Base-by-base conservation (phyloP, 345 rosid genomes). In the Raphanus raphanistrum region DNA sequence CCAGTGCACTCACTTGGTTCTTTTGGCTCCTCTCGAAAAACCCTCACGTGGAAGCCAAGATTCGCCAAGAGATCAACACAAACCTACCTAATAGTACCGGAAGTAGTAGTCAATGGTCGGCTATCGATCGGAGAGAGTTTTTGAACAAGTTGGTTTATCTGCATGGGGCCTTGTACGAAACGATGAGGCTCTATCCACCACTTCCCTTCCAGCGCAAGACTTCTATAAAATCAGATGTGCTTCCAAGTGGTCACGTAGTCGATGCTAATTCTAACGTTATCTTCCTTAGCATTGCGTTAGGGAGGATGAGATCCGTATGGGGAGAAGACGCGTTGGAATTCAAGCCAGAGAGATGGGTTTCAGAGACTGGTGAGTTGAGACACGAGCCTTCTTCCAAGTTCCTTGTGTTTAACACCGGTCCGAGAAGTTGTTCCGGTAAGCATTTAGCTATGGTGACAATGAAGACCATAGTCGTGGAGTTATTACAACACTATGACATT, bases 21-120 rank as follows among this genome's bases (percentile, higher is more conserved):
- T 86, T 88, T 13, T 82, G 86, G 85, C 70, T 76, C 15, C 26
- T 88, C 4, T 72, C 82, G 1, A 61, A 62, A 54, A 80, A 84
- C 31, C 86, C 86, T 5, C 27, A 66, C 2, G 82, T 76, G 1
- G 78, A 70, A 41, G 28, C 43, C 13, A 85, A 70, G 59, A 83
- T 88, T 3, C 76, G 16, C 6, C 58, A 72, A 16, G 76, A 72
- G 11, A 68, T 27, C 11, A 66, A 55, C 0, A 28, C 33, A 5
- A 38, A 55, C 4, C 55, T 50, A 50, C 55, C 52, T 1, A 25
- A 66, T 21, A 21, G 21, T 21, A 45, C 3, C 41, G 29, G 17
- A 27, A 5, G 21, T 21, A 11, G 3, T 21, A 17, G 15, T 15
- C 59, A 45, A 17, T 55, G 27, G 48, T 41, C 48, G 5, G 48